Conservation (phyloP, 345 rosid genomes). For the Heritiera littoralis region DNA sequence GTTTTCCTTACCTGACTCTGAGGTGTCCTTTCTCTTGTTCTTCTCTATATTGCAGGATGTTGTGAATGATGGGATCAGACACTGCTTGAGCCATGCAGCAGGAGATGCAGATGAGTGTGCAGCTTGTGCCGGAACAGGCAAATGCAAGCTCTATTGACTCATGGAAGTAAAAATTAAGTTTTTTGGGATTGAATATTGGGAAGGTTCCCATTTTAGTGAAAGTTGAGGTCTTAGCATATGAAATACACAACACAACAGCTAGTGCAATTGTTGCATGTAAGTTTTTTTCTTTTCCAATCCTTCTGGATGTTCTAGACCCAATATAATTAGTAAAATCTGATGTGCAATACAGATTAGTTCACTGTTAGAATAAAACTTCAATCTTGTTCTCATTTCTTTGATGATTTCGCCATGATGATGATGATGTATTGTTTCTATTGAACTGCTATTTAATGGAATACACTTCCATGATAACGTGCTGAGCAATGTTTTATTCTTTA, state of each 20-base stretch:
- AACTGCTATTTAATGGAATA: no score
- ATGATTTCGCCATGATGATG: neutral
- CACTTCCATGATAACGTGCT: neutral
- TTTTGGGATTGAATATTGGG: neutral
- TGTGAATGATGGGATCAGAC: conserved; percentile 74
- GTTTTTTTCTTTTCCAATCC: neutral
- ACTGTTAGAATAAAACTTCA: neutral
- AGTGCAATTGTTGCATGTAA: neutral
- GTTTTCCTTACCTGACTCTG: neutral
- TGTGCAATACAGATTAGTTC: neutral
- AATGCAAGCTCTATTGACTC: conserved; percentile 66
- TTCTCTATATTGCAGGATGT: conserved; percentile 53
- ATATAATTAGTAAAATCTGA: neutral
- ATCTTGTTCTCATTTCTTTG: neutral
- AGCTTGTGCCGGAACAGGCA: conserved; percentile 80
- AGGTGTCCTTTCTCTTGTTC: neutral
- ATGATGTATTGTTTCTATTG: no score
- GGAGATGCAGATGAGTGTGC: conserved; percentile 76
- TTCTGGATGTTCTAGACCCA: neutral
- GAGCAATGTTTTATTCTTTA: neutral
- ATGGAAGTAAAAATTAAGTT: neutral
- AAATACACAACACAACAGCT: neutral
- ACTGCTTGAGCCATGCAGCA: conserved; percentile 71
- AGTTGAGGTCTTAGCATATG: conserved; percentile 3
- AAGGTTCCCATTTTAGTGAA: neutral